Base-by-base conservation (phyloP, 108 stramenopile species). In the Cylindrotheca fusiformis region DNA sequence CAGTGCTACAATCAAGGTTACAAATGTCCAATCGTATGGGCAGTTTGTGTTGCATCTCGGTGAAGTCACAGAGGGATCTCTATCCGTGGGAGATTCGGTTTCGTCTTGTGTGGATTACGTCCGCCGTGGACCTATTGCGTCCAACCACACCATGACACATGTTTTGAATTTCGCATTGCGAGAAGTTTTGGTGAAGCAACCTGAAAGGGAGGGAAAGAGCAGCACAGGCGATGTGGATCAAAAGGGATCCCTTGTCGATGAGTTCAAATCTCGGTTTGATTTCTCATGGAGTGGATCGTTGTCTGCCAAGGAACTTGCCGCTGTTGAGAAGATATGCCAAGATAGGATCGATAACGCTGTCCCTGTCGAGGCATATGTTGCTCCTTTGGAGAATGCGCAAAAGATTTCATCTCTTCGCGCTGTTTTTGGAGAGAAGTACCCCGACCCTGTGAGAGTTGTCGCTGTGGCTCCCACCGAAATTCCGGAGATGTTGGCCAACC, bases 91-190 rank as follows among this genome's bases (percentile, higher is more conserved):
- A 41, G 93, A 97, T 62, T 55, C 66, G 3, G 91, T 90, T 33
- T 77, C 77, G 29, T 90, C 89, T 68, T 63, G 62, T 33, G 99
- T 99, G 32, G 95, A 99, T 78, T 99, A 98, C 76, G 88, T 85
- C 18, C 95, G 99, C n/a, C 93, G 98, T 32, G 61, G 74, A 36
- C 87, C 79, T 45, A 91, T 99, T 67, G 96, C 97, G 28, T 83
- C 97, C 50, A 99, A 99, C 78, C 99, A 99, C 77, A 98, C 97
- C 56, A 98, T 98, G 97, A 99, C 99, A 3, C 97, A 98, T 75
- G 86, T 98, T 55, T 89, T 99, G 45, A 99, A 99, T 83, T 94
- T 78, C 69, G 99, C 98, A 4, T 71, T 98, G 19, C 75, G 81
- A 54, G 81, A 93, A 64, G 96, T 95, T 3, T 84, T 98, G 47